Evolutionary conservation across 2,329 filamentous ascomycete species (phyloP), one percentile per base, ranked within the genome.

Genomic region (Cladophialophora bantiana): DNA sequence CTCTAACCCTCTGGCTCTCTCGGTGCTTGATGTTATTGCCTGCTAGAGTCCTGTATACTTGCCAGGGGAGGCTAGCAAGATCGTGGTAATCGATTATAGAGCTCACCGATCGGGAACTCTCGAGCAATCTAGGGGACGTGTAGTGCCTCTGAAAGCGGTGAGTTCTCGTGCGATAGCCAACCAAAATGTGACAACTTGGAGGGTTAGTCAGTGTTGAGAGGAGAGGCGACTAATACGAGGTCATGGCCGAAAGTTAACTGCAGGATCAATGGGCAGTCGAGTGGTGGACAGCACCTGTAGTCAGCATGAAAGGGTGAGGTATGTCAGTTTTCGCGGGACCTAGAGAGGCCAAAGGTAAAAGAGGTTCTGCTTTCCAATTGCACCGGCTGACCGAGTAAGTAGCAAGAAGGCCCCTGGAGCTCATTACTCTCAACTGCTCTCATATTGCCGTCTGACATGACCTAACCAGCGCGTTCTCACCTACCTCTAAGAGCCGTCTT

Each of bases 1-100:
- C 18, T 26, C 20, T 50, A n/a, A 10, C 18, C 26, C 45, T 15
- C 38, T 4, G 12, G 13, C 12, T 31, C 48, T 26, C 48, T 26
- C 18, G 48, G 48, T 32, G 20, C 31, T 53, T 34, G 26, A 31
- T 9, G 5, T 26, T 35, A n/a, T 55, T 34, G 31, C 12, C 52
- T 5, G 15, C 13, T 38, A 13, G 26, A 40, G 36, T 60, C 31
- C 35, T 35, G 13, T 31, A 53, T 53, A 48, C 34, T 50, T 35
- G 32, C 45, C 40, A 13, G 58, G 40, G 53, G 26, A 26, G 42
- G 58, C 50, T 60, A 52, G 45, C 38, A 26, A 26, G 32, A n/a
- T 59, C 15, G 40, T 45, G 26, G 42, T 52, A 20, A 32, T 53
- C 18, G 58, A 53, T 38, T 40, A 60, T 50, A 48, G 42, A 60